phyloP scores from a whole-genome alignment of 352 stramenopile species.

The Phytophthora hybrid region DNA sequence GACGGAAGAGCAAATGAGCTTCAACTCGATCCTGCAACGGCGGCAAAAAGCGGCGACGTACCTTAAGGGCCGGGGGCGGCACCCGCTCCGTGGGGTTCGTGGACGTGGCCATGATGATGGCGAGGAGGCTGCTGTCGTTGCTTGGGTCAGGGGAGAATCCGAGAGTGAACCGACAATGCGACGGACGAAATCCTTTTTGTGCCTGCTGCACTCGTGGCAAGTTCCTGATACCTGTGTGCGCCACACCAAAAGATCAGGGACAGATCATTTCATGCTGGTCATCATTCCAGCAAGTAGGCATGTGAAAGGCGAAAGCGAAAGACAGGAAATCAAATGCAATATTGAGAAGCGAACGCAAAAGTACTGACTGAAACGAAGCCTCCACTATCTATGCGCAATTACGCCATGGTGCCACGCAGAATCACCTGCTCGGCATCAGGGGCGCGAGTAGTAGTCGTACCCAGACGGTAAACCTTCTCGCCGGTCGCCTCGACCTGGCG shows the following conservation, averaged over 20 bases:
- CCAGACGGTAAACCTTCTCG: constrained; percentile 93
- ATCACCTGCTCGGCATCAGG: constrained; percentile 86
- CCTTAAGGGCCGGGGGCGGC: constrained; percentile 44
- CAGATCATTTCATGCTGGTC: too few species aligned
- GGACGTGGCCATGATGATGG: constrained; percentile 30
- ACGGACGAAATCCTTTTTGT: constrained; percentile 1
- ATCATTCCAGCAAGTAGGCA: background rate
- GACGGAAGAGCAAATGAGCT: background rate
- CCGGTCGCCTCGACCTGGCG: constrained; percentile 80
- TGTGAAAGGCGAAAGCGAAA: constrained; percentile 3
- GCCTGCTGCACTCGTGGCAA: background rate
- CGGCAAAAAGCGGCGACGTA: background rate
- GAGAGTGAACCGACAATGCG: constrained; percentile 19
- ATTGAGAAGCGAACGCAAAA: constrained; percentile 34
- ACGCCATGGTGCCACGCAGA: constrained; percentile 77
- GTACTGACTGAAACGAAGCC: constrained; percentile 12
- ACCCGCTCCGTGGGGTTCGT: constrained; percentile 71
- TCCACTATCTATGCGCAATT: constrained; percentile 35
- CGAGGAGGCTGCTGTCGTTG: constrained; percentile 26
- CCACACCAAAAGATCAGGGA: constrained; percentile 1
- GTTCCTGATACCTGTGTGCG: constrained; percentile 1
- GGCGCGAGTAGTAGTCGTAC: constrained; percentile 71
- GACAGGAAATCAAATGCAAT: constrained; percentile 37
- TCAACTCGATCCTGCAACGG: background rate
- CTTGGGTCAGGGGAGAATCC: constrained; percentile 16